These are phyloP conservation scores for Dissophora globulifera DNA, from an alignment of 192 early-diverging fungal species.

Conservation along the genomic window DNA sequence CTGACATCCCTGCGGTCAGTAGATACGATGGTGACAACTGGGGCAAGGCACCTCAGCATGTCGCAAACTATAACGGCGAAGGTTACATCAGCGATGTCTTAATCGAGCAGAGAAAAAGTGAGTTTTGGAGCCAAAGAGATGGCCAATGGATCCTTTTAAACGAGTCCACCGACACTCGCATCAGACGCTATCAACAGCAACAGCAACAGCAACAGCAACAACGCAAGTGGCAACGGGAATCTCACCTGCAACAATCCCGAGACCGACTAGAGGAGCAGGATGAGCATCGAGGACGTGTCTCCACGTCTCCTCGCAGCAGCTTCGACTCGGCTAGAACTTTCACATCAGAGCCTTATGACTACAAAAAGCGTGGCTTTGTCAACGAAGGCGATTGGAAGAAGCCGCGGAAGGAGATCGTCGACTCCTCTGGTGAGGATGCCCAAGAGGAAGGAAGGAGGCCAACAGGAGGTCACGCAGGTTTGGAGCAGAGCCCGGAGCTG, in stretches of 20 bases:
- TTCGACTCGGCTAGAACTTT: not conserved
- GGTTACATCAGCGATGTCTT: constrained; percentile 26
- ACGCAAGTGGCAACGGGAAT: too few species aligned
- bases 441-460: too few species aligned
- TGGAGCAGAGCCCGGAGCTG: too few species aligned
- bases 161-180: constrained; percentile 8
- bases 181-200: not conserved
- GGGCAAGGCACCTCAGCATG: constrained; percentile 16
- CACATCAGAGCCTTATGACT: constrained; percentile 3
- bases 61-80: constrained; percentile 22
- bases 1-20: not conserved
- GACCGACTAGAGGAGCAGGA: too few species aligned
- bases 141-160: constrained; percentile 34
- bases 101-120: constrained; percentile 22
- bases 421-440: too few species aligned
- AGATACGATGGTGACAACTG: constrained; percentile 24
- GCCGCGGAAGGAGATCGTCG: not conserved
- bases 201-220: not conserved
- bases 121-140: constrained; percentile 17
- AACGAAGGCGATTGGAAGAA: constrained; percentile 18
- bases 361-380: constrained; percentile 14
- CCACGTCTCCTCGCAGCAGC: too few species aligned
- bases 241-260: too few species aligned
- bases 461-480: too few species aligned
- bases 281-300: not conserved